These are phyloP conservation scores for Aspergillus arachidicola DNA, from an alignment of 2,329 filamentous ascomycete genomes.

Conservation along the genomic window DNA sequence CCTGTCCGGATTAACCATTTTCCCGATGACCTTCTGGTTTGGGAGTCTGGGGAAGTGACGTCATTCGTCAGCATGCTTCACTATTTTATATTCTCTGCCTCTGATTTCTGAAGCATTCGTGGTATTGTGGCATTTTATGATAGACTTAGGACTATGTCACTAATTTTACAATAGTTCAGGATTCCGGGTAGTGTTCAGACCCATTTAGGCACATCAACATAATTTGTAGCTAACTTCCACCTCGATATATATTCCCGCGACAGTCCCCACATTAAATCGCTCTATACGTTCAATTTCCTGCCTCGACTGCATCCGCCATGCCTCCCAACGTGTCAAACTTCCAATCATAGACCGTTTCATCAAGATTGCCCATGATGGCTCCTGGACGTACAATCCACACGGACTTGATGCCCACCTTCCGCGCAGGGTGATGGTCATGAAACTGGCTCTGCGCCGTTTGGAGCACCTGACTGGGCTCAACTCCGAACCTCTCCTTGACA, in stretches of 20 bases:
- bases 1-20: not conserved
- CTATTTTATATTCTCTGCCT: not conserved
- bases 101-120: no score
- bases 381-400: conserved; percentile 63
- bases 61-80: not conserved
- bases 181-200: no score
- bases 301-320: conserved; percentile 56
- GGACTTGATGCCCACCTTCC: conserved; percentile 60
- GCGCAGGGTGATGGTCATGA: conserved; percentile 69
- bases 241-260: no score
- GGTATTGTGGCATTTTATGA: no score
- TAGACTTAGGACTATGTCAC: no score
- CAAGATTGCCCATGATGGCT: conserved; percentile 42
- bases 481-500: conserved; percentile 57
- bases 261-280: not conserved
- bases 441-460: conserved; percentile 70
- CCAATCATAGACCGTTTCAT: conserved; percentile 55
- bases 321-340: conserved; percentile 62
- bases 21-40: not conserved
- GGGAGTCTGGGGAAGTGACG: not conserved
- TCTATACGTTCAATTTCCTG: not conserved
- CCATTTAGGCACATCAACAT: no score
- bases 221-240: no score
- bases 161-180: no score
- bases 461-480: conserved; percentile 60